Conservation (phyloP, 495 filamentous ascomycete genomes). For the Umbilicaria muhlenbergii region DNA sequence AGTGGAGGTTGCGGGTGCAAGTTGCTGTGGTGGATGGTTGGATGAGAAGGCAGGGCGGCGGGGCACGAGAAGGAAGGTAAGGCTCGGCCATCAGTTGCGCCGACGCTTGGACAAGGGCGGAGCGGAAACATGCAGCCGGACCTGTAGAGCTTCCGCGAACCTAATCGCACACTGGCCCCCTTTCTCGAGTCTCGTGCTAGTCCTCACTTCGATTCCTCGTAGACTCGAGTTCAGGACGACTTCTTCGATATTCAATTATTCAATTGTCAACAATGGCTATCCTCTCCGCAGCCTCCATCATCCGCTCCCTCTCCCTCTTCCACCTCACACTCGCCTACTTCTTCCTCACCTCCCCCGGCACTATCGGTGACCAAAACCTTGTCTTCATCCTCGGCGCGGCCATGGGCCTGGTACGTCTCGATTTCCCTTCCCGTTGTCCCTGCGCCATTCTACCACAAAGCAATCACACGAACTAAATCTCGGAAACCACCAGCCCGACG, state of each 20-base stretch:
- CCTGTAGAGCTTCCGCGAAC: too few relatives aligned
- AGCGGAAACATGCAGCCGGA: background rate
- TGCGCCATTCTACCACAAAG: constrained; percentile 15
- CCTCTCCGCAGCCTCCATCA: constrained; percentile 58
- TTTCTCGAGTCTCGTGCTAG: too few relatives aligned
- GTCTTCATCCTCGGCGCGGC: constrained; percentile 75
- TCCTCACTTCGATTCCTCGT: too few relatives aligned
- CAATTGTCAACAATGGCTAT: constrained; percentile 46
- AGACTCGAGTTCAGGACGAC: too few relatives aligned
- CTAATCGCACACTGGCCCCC: too few relatives aligned
- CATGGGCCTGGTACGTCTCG: constrained; percentile 49
- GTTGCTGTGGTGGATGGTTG: too few relatives aligned
- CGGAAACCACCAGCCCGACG: constrained; percentile 7
- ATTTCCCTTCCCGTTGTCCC: constrained; percentile 13
- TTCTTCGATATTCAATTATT: background rate
- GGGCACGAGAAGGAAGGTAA: too few relatives aligned
- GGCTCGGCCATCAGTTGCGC: too few relatives aligned
- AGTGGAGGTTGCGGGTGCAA: too few relatives aligned
- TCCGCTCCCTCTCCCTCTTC: constrained; percentile 66
- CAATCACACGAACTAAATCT: constrained; percentile 3
- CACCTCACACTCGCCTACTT: constrained; percentile 69
- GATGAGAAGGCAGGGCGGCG: too few relatives aligned
- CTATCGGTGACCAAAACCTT: constrained; percentile 61
- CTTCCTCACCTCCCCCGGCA: constrained; percentile 54
- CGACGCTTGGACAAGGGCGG: too few relatives aligned